Percentiles rank a stretch among this genome's conserved stretches.
These are phyloP conservation scores for Tricladium varicosporioides DNA, from an alignment of 2,329 filamentous ascomycete genomes.

Conservation along the genomic window DNA sequence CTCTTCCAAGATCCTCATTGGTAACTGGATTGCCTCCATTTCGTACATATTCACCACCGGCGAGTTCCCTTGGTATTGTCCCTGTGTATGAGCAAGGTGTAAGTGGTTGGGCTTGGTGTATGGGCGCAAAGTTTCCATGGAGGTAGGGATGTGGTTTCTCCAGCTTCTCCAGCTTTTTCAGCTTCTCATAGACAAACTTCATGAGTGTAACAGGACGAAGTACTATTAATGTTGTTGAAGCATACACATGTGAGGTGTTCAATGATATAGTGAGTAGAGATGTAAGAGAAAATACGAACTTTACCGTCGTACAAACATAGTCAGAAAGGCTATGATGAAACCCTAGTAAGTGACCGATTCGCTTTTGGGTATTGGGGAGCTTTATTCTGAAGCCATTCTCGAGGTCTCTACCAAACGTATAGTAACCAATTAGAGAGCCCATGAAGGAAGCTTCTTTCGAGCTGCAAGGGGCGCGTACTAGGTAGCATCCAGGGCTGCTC, in stretches of 20 bases:
- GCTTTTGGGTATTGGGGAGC: no score
- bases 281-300: background rate
- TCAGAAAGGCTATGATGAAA: no score
- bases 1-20: constrained; percentile 57
- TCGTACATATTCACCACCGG: constrained; percentile 68
- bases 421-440: no score
- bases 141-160: constrained; percentile 46
- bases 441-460: no score
- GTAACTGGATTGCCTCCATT: constrained; percentile 69
- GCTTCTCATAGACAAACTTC: constrained; percentile 24
- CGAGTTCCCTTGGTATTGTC: constrained; percentile 60
- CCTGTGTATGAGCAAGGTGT: constrained; percentile 58
- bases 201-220: constrained; percentile 25
- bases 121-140: constrained; percentile 68
- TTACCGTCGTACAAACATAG: no score
- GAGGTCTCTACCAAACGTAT: no score
- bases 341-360: no score
- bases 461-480: no score
- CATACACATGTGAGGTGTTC: constrained; percentile 7
- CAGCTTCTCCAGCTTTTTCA: constrained; percentile 19
- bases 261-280: background rate
- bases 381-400: no score
- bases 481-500: no score
- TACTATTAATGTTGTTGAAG: background rate
- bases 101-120: constrained; percentile 52